Evolutionary conservation across 2,329 filamentous ascomycete species (phyloP).

Genomic region (Akanthomyces lecanii): DNA sequence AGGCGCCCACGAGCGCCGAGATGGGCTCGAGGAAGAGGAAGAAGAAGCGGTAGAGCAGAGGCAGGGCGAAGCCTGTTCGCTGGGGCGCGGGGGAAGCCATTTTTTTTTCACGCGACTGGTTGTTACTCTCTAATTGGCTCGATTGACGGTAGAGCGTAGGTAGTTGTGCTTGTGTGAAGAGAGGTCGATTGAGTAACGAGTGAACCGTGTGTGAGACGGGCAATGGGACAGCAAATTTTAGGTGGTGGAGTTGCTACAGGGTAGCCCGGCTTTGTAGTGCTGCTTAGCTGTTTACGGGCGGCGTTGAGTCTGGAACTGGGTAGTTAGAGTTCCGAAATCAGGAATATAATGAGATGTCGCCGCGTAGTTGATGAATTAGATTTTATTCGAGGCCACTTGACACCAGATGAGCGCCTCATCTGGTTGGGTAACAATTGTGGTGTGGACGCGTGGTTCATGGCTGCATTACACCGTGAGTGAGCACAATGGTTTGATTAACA

Average conservation of each 20-base stretch:
- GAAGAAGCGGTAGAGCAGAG: conserved; percentile 63
- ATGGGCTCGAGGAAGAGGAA: conserved; percentile 69
- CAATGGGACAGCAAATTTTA: neutral
- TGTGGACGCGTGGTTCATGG: no score
- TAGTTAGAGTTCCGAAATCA: no score
- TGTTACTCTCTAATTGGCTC: neutral
- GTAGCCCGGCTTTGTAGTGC: neutral
- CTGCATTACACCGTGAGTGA: no score
- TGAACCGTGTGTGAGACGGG: neutral
- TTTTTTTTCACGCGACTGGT: neutral
- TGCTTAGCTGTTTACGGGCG: neutral
- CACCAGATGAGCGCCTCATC: no score
- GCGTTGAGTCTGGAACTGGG: neutral
- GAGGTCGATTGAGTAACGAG: neutral
- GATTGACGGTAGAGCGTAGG: neutral
- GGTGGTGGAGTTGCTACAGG: neutral
- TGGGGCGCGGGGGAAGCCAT: neutral
- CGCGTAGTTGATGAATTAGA: no score
- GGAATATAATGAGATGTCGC: no score
- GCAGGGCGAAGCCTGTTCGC: conserved; percentile 43
- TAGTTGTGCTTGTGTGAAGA: neutral
- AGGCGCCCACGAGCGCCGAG: conserved; percentile 50
- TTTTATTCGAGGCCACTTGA: no score
- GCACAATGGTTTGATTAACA: no score
- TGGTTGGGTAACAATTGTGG: no score